These are phyloP conservation scores for Halophytophthora polymorphica DNA, from an alignment of 352 stramenopile genomes.

Conservation along the genomic window DNA sequence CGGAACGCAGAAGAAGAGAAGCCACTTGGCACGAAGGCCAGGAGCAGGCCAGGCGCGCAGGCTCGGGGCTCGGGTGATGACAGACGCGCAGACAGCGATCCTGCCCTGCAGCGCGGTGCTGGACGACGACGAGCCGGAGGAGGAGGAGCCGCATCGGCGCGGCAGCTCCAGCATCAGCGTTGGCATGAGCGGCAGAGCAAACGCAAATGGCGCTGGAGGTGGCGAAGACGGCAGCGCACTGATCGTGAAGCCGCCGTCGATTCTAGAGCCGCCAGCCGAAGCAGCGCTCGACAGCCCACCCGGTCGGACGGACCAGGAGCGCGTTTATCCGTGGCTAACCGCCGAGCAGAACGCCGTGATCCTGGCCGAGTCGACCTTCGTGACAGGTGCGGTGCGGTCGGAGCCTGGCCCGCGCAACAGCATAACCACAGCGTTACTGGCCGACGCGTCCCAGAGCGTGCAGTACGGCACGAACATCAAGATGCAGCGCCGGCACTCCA, in stretches of 20 bases:
- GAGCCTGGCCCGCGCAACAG: slow-evolving; percentile 17
- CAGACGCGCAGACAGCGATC: slow-evolving; percentile 12
- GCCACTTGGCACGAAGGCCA: too few species aligned
- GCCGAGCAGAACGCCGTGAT: slow-evolving; percentile 13
- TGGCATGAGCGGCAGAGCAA: too few species aligned
- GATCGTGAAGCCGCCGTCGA: slow-evolving; percentile 24
- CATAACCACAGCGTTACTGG: slow-evolving; percentile 24
- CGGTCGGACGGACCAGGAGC: slow-evolving; percentile 14
- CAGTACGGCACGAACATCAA: slow-evolving; percentile 31
- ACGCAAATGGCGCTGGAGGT: too few species aligned
- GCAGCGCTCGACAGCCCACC: background rate
- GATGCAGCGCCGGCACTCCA: slow-evolving; percentile 45
- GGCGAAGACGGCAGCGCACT: slow-evolving; percentile 14
- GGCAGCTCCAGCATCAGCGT: too few species aligned
- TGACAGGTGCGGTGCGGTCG: slow-evolving; percentile 15
- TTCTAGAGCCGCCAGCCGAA: slow-evolving; percentile 10
- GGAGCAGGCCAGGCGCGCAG: too few species aligned
- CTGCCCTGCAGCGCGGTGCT: slow-evolving; percentile 13
- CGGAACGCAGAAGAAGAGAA: too few species aligned
- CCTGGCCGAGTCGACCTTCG: slow-evolving; percentile 17
- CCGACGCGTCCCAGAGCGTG: slow-evolving; percentile 1
- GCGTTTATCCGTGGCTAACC: slow-evolving; percentile 25
- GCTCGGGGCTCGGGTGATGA: slow-evolving; percentile 11
- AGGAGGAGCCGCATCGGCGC: slow-evolving; percentile 23
- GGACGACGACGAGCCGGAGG: slow-evolving; percentile 28